These are phyloP conservation scores for Primulina tabacum DNA, from an alignment of 257 asterid species.

Conservation along the genomic window DNA sequence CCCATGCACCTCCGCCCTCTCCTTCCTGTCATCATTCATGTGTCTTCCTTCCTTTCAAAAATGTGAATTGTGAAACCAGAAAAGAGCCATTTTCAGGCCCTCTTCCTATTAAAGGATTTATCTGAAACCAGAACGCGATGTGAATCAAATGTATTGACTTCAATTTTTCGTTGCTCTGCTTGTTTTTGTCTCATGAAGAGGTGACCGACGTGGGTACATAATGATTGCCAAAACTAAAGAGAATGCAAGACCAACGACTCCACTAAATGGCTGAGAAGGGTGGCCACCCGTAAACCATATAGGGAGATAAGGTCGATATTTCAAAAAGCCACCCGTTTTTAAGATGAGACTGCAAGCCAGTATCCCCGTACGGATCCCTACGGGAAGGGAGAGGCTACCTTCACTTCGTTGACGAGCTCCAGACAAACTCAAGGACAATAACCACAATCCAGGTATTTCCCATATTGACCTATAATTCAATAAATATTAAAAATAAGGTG, in stretches of 20 bases:
- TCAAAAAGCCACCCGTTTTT: constrained; percentile 58
- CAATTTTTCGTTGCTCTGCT: constrained; percentile 38
- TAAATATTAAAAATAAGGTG: constrained; percentile 19
- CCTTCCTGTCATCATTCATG: not conserved
- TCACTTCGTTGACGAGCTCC: constrained; percentile 69
- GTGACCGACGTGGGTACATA: constrained; percentile 50
- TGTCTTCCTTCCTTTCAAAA: not conserved
- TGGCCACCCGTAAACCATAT: constrained; percentile 63
- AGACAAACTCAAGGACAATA: constrained; percentile 69
- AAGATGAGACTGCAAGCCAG: constrained; percentile 55
- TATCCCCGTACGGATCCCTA: constrained; percentile 87
- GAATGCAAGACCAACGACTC: constrained; percentile 68
- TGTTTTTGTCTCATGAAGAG: constrained; percentile 23
- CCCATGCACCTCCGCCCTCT: not conserved
- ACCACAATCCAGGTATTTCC: constrained; percentile 89
- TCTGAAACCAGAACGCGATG: constrained; percentile 3
- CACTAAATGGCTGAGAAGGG: constrained; percentile 82
- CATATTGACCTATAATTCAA: constrained; percentile 53
- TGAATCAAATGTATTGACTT: constrained; percentile 7
- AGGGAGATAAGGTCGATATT: constrained; percentile 47
- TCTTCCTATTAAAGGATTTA: constrained; percentile 10
- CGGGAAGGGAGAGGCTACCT: constrained; percentile 79
- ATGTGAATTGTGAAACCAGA: not conserved
- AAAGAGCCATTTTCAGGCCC: constrained; percentile 3
- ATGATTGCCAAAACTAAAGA: constrained; percentile 50